A percentile compares a stretch with the other conserved stretches of the same genome.
These are phyloP conservation scores for Umbelopsis vinacea DNA, from an alignment of 192 early-diverging fungal genomes.

Conservation along the genomic window DNA sequence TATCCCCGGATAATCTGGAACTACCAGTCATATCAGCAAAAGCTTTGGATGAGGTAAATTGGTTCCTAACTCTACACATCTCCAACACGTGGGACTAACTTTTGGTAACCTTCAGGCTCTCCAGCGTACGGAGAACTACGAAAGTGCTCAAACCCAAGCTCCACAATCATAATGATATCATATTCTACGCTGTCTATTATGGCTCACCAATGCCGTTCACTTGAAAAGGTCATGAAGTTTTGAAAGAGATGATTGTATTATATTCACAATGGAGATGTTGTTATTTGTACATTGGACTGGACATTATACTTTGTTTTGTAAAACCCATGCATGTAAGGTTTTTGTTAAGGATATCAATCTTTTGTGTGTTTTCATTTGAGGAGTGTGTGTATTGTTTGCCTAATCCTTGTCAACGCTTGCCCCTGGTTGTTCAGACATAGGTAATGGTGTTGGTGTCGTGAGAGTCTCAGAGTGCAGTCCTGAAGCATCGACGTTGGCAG, in stretches of 20 bases:
- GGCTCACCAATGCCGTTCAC: neutral
- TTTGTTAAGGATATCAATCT: neutral
- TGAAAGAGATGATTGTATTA: neutral
- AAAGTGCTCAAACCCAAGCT: neutral
- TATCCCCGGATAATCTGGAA: neutral
- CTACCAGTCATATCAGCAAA: conserved; percentile 5
- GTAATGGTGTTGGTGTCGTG: conserved; percentile 37
- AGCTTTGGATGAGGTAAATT: conserved; percentile 2
- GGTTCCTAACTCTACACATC: neutral
- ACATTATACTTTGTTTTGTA: neutral
- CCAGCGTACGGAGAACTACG: neutral
- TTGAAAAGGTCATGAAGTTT: neutral
- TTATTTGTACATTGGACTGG: conserved; percentile 1
- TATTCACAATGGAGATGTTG: neutral
- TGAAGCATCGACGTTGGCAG: conserved; percentile 15
- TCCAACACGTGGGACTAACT: neutral
- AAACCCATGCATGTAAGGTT: neutral
- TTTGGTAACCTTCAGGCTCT: neutral
- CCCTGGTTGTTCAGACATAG: conserved; percentile 25
- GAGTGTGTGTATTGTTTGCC: neutral
- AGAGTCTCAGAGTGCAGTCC: conserved; percentile 30
- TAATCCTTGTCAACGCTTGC: conserved; percentile 5
- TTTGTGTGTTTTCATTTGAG: neutral
- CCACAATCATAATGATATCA: neutral
- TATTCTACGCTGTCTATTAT: neutral